phyloP scores from a whole-genome alignment of 208 protist species.

The Angomonas ambiguus region DNA sequence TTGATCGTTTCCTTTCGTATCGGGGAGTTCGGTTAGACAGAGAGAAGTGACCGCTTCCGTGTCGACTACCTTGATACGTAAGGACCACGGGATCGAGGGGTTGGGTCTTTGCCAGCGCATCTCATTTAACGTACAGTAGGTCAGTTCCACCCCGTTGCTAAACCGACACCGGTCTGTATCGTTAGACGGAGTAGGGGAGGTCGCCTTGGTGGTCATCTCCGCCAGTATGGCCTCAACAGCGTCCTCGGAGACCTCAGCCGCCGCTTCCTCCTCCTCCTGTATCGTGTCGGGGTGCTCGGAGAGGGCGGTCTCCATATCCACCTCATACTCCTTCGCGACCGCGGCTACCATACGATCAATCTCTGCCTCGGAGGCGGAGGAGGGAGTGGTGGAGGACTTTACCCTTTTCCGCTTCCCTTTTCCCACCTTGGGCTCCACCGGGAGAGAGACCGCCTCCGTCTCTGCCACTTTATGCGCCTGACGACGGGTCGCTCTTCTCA shows the following conservation, averaged over 20 bases:
- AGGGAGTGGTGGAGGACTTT: neutral
- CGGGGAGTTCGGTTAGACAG: slow-evolving; percentile 16
- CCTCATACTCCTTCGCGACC: neutral
- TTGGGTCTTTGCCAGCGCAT: slow-evolving; percentile 52
- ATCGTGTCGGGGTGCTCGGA: neutral
- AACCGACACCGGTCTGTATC: slow-evolving; percentile 15
- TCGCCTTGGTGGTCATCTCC: neutral
- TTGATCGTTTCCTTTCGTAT: slow-evolving; percentile 1
- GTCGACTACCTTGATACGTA: slow-evolving; percentile 24
- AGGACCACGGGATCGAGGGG: slow-evolving; percentile 37
- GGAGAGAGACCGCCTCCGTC: neutral
- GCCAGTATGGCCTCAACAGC: slow-evolving; percentile 2
- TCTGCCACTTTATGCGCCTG: neutral
- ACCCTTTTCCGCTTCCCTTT: neutral
- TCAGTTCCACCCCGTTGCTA: slow-evolving; percentile 45
- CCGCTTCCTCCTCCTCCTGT: neutral
- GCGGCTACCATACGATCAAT: neutral
- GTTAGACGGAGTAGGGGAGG: neutral
- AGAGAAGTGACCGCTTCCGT: slow-evolving; percentile 12
- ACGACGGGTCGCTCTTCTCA: neutral
- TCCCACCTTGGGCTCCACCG: neutral
- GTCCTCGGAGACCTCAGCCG: neutral
- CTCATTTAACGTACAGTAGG: slow-evolving; percentile 29
- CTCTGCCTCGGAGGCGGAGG: neutral
- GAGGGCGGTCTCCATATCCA: neutral